Conservation (phyloP, 169 alveolate genomes). For the Plasmodium coatneyi region DNA sequence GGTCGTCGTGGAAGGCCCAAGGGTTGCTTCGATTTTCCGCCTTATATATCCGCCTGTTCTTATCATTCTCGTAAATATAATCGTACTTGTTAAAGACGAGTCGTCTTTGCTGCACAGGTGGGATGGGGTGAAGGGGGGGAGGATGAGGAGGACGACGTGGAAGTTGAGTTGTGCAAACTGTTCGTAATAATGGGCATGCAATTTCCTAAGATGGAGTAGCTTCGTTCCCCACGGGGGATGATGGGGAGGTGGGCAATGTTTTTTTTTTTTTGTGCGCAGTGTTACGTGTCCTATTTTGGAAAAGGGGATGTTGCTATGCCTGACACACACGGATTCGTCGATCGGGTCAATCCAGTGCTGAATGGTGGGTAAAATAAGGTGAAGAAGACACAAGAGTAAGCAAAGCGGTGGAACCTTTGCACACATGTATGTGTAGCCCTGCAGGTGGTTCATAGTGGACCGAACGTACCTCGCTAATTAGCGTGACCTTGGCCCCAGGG, state of each 20-base stretch:
- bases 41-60: slow-evolving; percentile 44
- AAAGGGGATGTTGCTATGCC: slow-evolving; percentile 68
- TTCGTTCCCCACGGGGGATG: background rate
- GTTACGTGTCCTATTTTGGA: slow-evolving; percentile 59
- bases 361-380: background rate
- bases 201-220: background rate
- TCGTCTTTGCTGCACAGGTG: slow-evolving; percentile 44
- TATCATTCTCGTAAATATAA: slow-evolving; percentile 66
- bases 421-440: background rate
- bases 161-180: background rate
- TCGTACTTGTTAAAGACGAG: slow-evolving; percentile 48
- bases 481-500: slow-evolving; percentile 67
- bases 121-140: background rate
- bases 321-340: slow-evolving; percentile 42
- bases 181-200: background rate
- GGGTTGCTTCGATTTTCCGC: slow-evolving; percentile 55
- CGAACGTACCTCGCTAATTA: slow-evolving; percentile 60
- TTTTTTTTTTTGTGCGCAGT: background rate
- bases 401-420: background rate
- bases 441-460: background rate
- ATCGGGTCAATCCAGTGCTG: slow-evolving; percentile 75
- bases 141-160: background rate
- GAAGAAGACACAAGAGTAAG: background rate
- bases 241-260: background rate
- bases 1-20: slow-evolving; percentile 71